Percentiles rank a stretch among this genome's conserved stretches.
Evolutionary conservation across 495 filamentous ascomycete genomes (phyloP).

Genomic region (Geoglossum glabrum): DNA sequence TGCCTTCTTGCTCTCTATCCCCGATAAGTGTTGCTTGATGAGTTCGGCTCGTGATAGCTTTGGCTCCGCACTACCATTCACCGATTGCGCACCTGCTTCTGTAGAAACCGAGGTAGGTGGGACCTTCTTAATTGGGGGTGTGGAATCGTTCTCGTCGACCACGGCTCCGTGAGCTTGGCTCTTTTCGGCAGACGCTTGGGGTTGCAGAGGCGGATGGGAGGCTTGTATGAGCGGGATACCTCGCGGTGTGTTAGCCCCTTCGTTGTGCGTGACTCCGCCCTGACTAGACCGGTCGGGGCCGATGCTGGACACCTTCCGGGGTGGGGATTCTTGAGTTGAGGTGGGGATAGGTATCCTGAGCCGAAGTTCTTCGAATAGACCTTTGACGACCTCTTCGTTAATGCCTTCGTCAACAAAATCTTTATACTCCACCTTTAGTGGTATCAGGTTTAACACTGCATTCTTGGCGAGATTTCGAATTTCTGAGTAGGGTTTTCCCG

Average conservation of each 20-base stretch:
- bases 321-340: not conserved
- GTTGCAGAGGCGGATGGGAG: not conserved
- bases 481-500: not conserved
- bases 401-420: slow-evolving; percentile 1
- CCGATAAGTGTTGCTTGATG: not conserved
- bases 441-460: slow-evolving; percentile 2
- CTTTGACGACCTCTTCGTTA: not conserved
- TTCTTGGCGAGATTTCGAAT: slow-evolving; percentile 1
- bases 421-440: slow-evolving; percentile 1
- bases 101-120: not conserved
- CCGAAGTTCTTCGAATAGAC: slow-evolving; percentile 2
- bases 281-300: not conserved
- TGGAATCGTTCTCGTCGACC: not conserved
- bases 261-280: not conserved
- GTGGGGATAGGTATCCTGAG: not conserved
- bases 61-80: not conserved
- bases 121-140: not conserved
- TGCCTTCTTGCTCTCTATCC: not conserved
- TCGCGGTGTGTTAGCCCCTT: not conserved
- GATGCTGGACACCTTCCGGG: not conserved
- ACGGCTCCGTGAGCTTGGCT: not conserved
- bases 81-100: not conserved
- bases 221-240: not conserved
- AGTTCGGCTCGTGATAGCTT: not conserved
- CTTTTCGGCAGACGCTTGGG: not conserved